Base-by-base conservation (phyloP, 2,329 filamentous ascomycete species). In the Zasmidium cellare region DNA sequence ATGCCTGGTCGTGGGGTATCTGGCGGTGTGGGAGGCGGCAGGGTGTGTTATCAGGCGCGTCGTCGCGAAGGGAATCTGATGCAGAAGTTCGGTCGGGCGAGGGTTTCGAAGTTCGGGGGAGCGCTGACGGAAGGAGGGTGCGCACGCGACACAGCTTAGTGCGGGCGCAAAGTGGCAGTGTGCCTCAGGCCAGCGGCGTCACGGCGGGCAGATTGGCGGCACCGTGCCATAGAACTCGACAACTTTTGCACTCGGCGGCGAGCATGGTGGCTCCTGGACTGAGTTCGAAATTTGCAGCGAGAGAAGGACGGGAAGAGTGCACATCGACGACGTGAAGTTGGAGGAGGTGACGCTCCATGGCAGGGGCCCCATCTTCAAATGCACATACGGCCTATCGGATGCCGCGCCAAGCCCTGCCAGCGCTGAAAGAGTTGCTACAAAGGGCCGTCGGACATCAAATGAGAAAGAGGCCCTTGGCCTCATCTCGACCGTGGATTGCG, bases 241-340 rank as follows among this genome's bases (percentile, higher is more conserved):
- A 57, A 64, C 9, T 57, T 55, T 54, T 19, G 46, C 48, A 68
- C 63, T 68, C 59, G 49, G 46, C 5, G 24, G 44, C 12, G 35
- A 46, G 23, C 50, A 41, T 25, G 19, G 24, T 28, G 16, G 14
- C 46, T 53, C 18, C 14, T 46, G 41, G 25, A 16, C 19, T 54
- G 65, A 67, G 65, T 67, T 64, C 51, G 20, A 65, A 60, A 64
- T 46, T 56, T 57, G 35, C 45, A 23, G 25, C n/a, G n/a, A 20
- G 35, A 22, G 38, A 16, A 20, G n/a, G 35, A 20, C 9, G n/a
- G 35, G 41, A 53, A 52, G 18, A 12, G 20, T 46, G 14, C 14
- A 28, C 20, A 46, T 14, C 24, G 22, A 53, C 38, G 23, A 28
- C 47, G 23, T 28, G 47, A 25, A 23, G 23, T 49, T 28, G 25